A percentile compares a stretch with the other conserved stretches of the same genome.
Conservation (phyloP, 2,329 filamentous ascomycete species). For the Pyrenophora teres region DNA sequence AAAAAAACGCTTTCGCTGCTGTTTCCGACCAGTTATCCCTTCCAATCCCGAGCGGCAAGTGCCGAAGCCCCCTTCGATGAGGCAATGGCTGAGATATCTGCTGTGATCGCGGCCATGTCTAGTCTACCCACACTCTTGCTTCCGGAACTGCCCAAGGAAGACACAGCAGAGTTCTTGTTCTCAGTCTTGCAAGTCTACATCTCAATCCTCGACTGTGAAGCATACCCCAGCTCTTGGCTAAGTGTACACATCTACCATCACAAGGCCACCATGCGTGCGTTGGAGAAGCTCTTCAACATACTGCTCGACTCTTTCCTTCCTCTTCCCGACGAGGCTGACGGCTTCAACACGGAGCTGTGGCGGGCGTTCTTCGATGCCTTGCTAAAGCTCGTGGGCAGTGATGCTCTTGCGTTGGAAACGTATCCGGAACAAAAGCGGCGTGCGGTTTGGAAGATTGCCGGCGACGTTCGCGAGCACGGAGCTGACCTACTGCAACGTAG, state of each 20-base stretch:
- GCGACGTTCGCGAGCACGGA: constrained; percentile 90
- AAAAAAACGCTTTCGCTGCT: constrained; percentile 75
- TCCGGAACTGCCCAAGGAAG: constrained; percentile 73
- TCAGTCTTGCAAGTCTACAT: constrained; percentile 83
- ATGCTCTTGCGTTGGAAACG: constrained; percentile 86
- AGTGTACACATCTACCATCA: constrained; percentile 93
- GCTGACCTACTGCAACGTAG: constrained; percentile 81
- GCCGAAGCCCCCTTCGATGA: constrained; percentile 75
- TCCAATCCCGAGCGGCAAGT: constrained; percentile 72
- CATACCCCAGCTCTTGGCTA: constrained; percentile 87
- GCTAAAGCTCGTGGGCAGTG: constrained; percentile 85
- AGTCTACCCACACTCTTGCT: constrained; percentile 75
- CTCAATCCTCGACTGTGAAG: constrained; percentile 85
- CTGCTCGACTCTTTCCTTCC: constrained; percentile 85
- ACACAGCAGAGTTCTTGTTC: constrained; percentile 75
- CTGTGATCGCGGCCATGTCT: constrained; percentile 80
- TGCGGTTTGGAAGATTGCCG: constrained; percentile 98
- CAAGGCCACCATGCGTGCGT: constrained; percentile 81
- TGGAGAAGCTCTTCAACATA: constrained; percentile 81
- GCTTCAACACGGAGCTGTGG: constrained; percentile 93
- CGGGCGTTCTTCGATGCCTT: constrained; percentile 89
- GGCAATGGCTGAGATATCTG: constrained; percentile 83
- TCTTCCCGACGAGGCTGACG: constrained; percentile 85
- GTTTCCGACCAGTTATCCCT: constrained; percentile 89
- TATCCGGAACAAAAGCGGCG: constrained; percentile 96